phyloP scores from a whole-genome alignment of 1,284 basidiomycete species.

The Anthracocystis panici-leucophaei region DNA sequence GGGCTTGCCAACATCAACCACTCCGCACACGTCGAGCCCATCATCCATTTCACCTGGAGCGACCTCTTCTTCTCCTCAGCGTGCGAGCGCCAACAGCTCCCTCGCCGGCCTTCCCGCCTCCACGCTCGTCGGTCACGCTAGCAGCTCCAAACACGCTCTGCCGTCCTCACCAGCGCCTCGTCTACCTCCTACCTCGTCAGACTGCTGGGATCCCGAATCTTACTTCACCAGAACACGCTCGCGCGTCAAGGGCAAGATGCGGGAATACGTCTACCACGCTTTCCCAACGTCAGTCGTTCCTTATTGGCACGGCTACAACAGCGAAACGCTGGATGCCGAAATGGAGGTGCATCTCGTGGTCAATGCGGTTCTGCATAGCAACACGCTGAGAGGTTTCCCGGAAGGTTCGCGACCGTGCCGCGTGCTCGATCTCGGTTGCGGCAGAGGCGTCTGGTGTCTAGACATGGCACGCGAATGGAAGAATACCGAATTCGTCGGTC shows the following conservation, averaged over 20 bases:
- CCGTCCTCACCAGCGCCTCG: constrained; percentile 3
- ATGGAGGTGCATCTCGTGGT: constrained; percentile 34
- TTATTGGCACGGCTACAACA: constrained; percentile 54
- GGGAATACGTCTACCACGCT: constrained; percentile 42
- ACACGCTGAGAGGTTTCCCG: constrained; percentile 35
- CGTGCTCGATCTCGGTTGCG: constrained; percentile 58
- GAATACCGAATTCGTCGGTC: constrained; percentile 56
- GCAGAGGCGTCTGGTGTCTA: constrained; percentile 52
- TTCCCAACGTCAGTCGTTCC: constrained; percentile 48
- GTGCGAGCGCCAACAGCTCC: constrained; percentile 28
- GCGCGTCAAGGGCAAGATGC: constrained; percentile 43
- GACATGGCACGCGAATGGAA: constrained; percentile 57
- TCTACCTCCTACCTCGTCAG: constrained; percentile 28
- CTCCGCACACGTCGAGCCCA: constrained; percentile 11
- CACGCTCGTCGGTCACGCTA: constrained; percentile 13
- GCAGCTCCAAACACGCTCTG: constrained; percentile 1
- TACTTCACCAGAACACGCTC: constrained; percentile 38
- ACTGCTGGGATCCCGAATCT: constrained; percentile 50
- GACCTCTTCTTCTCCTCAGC: constrained; percentile 2
- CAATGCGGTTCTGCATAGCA: constrained; percentile 20
- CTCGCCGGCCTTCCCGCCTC: constrained; percentile 12
- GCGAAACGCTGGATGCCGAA: constrained; percentile 43
- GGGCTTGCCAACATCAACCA: neutral
- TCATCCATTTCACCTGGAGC: constrained; percentile 17
- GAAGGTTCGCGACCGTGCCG: constrained; percentile 37